Percentiles rank a stretch among this genome's conserved stretches.
Evolutionary conservation across 2,329 filamentous ascomycete species (phyloP).

Genomic region (Sporothrix globosa): DNA sequence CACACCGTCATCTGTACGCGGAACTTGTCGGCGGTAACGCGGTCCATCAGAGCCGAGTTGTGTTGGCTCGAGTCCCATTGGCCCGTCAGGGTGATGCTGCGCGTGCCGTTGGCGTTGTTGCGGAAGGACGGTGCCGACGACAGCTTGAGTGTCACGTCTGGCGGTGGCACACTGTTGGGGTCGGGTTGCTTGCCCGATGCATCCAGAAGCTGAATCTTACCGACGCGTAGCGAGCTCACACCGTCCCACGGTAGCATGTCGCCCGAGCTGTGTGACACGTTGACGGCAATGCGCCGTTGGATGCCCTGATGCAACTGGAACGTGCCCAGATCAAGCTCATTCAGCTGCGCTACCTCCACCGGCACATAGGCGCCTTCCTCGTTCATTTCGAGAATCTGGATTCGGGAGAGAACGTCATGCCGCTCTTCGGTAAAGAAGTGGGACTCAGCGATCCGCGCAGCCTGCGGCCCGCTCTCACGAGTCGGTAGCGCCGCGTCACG

Average conservation of each 20-base stretch:
- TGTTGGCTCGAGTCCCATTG: conserved; percentile 98
- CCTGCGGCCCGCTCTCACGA: conserved; percentile 55
- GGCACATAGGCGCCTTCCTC: conserved; percentile 90
- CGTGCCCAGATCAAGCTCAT: conserved; percentile 80
- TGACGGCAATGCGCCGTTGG: conserved; percentile 84
- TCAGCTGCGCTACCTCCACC: conserved; percentile 87
- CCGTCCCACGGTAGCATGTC: conserved; percentile 88
- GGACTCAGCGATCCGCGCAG: conserved; percentile 78
- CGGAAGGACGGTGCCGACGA: conserved; percentile 77
- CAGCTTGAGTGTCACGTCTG: conserved; percentile 76
- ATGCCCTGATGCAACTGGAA: conserved; percentile 96
- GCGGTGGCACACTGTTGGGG: conserved; percentile 38
- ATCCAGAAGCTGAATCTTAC: conserved; percentile 81
- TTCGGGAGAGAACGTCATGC: conserved; percentile 84
- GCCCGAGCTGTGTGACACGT: conserved; percentile 87
- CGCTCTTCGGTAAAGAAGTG: conserved; percentile 94
- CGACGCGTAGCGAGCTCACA: conserved; percentile 74
- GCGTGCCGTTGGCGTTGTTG: conserved; percentile 87
- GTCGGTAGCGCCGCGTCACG: conserved; percentile 71
- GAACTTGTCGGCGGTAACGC: conserved; percentile 89
- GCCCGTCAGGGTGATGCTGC: conserved; percentile 80
- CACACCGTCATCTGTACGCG: conserved; percentile 83
- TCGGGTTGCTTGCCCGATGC: conserved; percentile 67
- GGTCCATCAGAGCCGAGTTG: conserved; percentile 87
- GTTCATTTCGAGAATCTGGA: conserved; percentile 89